phyloP scores from a whole-genome alignment of 2,329 filamentous ascomycete genomes.

The Parastagonospora avenae region DNA sequence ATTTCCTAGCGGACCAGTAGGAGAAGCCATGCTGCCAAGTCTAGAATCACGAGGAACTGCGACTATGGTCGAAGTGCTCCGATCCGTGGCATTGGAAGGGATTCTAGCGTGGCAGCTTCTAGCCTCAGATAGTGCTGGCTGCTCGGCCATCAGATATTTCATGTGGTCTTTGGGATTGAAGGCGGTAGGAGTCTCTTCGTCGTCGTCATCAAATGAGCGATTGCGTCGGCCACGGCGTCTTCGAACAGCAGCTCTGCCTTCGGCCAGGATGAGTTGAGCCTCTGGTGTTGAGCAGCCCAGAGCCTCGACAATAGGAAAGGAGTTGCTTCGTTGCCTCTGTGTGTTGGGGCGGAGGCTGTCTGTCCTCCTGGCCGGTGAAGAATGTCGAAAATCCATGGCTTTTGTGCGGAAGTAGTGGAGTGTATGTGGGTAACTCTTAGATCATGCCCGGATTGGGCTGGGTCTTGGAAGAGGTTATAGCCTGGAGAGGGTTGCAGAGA shows the following conservation, averaged over 20 bases:
- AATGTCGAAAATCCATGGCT: conserved; percentile 36
- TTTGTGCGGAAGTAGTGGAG: conserved; percentile 20
- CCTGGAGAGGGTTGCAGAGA: conserved; percentile 12
- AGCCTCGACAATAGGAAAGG: conserved; percentile 41
- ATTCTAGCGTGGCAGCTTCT: conserved; percentile 29
- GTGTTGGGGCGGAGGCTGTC: conserved; percentile 27
- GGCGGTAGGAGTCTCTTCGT: conserved; percentile 10
- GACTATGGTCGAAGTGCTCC: conserved; percentile 36
- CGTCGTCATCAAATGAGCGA: conserved; percentile 24
- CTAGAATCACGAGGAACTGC: conserved; percentile 12
- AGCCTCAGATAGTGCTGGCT: conserved; percentile 10
- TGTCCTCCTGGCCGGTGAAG: conserved; percentile 21
- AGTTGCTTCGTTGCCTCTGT: conserved; percentile 43
- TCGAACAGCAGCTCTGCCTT: conserved; percentile 41
- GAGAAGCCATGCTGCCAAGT: conserved; percentile 4
- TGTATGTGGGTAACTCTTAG: conserved; percentile 7
- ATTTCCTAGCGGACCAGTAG: conserved; percentile 31
- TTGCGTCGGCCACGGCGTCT: conserved; percentile 35
- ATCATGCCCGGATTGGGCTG: conserved; percentile 25
- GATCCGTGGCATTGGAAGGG: conserved; percentile 38
- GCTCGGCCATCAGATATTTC: conserved; percentile 28
- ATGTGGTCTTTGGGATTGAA: conserved; percentile 40
- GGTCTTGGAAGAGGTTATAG: conserved; percentile 2
- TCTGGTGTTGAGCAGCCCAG: conserved; percentile 44
- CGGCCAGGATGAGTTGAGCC: conserved; percentile 41